Evolutionary conservation across 2,329 filamentous ascomycete genomes (phyloP).

Genomic region (Alternaria metachromatica): DNA sequence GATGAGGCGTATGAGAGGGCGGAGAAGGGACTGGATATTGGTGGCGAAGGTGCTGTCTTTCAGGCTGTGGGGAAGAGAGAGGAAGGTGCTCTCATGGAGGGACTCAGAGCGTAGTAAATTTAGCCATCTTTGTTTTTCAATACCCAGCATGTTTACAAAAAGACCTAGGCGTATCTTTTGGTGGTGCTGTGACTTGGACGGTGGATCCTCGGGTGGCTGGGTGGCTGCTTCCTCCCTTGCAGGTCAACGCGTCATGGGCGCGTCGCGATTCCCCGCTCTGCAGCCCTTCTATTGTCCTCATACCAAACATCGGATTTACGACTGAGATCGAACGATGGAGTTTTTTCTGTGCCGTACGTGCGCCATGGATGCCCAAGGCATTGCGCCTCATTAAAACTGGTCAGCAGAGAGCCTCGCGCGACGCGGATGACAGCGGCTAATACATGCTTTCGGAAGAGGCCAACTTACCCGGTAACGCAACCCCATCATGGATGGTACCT

Average conservation of each 20-base stretch:
- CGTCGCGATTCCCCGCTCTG: not conserved
- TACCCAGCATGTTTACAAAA: not conserved
- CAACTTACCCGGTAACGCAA: conserved; percentile 9
- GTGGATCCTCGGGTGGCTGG: not conserved
- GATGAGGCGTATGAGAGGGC: conserved; percentile 73
- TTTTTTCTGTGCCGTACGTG: not conserved
- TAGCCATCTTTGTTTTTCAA: not conserved
- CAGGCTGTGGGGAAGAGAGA: conserved; percentile 81
- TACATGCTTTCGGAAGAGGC: not conserved
- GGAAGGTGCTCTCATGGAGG: conserved; percentile 58
- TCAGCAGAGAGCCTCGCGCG: not conserved
- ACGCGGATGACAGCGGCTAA: not conserved
- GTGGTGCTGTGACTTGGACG: not conserved
- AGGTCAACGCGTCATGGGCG: not conserved
- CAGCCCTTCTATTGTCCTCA: not conserved
- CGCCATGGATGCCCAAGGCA: not conserved
- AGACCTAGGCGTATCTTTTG: too few species aligned
- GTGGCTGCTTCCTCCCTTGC: not conserved
- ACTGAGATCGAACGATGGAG: not conserved
- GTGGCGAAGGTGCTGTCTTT: conserved; percentile 66
- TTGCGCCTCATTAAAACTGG: not conserved
- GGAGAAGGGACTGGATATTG: conserved; percentile 77
- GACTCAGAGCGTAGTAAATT: conserved; percentile 48
- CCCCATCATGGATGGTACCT: conserved; percentile 5
- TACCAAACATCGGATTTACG: not conserved